phyloP scores from a whole-genome alignment of 2,329 filamentous ascomycete genomes.

The Arthrinium phaeospermum region DNA sequence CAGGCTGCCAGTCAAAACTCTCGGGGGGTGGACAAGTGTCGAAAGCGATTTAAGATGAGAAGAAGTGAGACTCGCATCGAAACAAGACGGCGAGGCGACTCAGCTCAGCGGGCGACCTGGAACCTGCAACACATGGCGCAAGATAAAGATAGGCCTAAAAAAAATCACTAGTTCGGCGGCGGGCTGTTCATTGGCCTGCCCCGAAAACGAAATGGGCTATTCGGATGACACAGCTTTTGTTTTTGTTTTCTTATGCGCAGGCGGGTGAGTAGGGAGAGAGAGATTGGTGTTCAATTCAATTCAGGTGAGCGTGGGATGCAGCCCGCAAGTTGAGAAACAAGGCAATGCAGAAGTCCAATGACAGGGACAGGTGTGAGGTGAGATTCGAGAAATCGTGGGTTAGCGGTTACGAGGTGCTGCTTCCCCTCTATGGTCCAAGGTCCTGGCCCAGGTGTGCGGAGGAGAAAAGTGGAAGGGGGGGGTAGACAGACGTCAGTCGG shows the following conservation, averaged over 20 bases:
- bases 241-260: neutral
- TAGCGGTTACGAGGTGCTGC: conserved; percentile 6
- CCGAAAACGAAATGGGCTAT: neutral
- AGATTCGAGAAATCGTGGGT: conserved; percentile 16
- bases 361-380: neutral
- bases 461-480: conserved; percentile 7
- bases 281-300: neutral
- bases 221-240: conserved; percentile 9
- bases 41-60: neutral
- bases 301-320: conserved; percentile 8
- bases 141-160: conserved; percentile 13
- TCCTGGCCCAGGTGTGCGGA: conserved; percentile 4
- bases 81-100: conserved; percentile 3
- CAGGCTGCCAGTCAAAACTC: neutral
- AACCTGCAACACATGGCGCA: conserved; percentile 17
- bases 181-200: neutral
- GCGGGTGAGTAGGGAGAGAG: neutral
- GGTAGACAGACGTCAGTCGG: conserved; percentile 12
- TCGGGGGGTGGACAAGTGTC: neutral
- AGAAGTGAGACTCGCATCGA: conserved; percentile 10
- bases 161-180: neutral
- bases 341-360: conserved; percentile 1
- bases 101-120: conserved; percentile 3
- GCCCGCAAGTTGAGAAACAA: neutral
- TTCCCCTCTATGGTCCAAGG: neutral